A percentile compares a stretch with the other conserved stretches of the same genome.
Evolutionary conservation across 2,329 filamentous ascomycete species (phyloP).

Genomic region (Fusarium citri): DNA sequence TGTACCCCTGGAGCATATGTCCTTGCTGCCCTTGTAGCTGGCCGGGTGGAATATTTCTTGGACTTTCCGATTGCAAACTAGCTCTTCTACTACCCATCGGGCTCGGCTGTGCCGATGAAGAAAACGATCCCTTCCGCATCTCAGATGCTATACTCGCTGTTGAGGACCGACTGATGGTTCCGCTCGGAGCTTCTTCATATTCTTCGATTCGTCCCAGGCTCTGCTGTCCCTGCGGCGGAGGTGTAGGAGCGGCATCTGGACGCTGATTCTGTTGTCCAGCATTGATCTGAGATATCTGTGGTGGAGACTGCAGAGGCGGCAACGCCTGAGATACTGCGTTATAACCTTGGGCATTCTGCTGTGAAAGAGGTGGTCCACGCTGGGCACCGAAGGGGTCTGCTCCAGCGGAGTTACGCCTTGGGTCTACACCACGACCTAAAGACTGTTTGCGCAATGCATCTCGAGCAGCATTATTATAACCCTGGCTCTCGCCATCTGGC

Average conservation of each 20-base stretch:
- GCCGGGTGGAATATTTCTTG: conserved; percentile 10
- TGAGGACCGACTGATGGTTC: conserved; percentile 34
- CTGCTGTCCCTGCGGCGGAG: conserved; percentile 32
- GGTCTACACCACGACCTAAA: conserved; percentile 31
- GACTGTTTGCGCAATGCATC: conserved; percentile 44
- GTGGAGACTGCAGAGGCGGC: conserved; percentile 26
- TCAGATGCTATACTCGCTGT: conserved; percentile 26
- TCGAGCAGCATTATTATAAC: conserved; percentile 36
- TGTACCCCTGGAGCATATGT: conserved; percentile 8
- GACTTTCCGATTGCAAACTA: conserved; percentile 38
- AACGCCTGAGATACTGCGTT: conserved; percentile 8
- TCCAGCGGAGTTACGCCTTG: conserved; percentile 38
- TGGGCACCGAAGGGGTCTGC: conserved; percentile 27
- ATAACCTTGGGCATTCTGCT: conserved; percentile 13
- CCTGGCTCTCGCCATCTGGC: conserved; percentile 36
- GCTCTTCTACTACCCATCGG: conserved; percentile 37
- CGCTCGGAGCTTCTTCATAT: conserved; percentile 36
- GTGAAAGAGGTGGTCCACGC: conserved; percentile 26
- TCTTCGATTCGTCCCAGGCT: conserved; percentile 45
- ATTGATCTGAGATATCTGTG: conserved; percentile 29
- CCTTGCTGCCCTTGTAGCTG: conserved; percentile 28
- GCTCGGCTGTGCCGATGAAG: conserved; percentile 33
- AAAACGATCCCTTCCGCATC: conserved; percentile 30
- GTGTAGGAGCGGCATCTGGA: conserved; percentile 3
- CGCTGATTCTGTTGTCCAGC: conserved; percentile 15